Conservation (phyloP, 805 yeast species). For the Yamadazyma laniorum region DNA sequence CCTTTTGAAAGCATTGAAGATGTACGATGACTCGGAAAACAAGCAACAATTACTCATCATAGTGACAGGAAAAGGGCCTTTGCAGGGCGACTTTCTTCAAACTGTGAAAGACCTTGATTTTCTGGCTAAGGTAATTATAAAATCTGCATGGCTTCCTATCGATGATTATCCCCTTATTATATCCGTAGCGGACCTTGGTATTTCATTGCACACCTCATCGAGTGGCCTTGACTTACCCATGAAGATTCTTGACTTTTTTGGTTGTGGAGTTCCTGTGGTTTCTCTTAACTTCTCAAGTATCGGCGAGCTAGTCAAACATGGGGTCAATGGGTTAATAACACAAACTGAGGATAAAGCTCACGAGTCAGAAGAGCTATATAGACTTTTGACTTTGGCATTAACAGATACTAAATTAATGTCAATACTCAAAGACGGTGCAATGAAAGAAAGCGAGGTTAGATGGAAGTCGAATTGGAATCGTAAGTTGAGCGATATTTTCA, state of each 20-base stretch:
- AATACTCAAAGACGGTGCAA: conserved; percentile 64
- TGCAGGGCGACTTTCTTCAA: conserved; percentile 51
- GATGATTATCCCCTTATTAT: conserved; percentile 79
- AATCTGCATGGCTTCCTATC: conserved; percentile 71
- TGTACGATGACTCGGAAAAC: conserved; percentile 45
- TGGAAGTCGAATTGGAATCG: conserved; percentile 78
- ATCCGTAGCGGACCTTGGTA: conserved; percentile 78
- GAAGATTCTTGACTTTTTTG: conserved; percentile 96
- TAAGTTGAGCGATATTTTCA: conserved; percentile 38
- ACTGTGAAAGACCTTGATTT: conserved; percentile 45
- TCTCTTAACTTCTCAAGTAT: conserved; percentile 76
- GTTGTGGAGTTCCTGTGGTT: conserved; percentile 90
- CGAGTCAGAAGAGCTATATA: conserved; percentile 23
- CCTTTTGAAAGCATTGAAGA: conserved; percentile 63
- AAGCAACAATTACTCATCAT: conserved; percentile 58
- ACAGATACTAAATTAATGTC: conserved; percentile 30
- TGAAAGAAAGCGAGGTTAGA: conserved; percentile 59
- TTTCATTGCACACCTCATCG: conserved; percentile 87
- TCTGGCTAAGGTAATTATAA: conserved; percentile 52
- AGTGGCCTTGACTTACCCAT: conserved; percentile 95
- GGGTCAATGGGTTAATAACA: conserved; percentile 61
- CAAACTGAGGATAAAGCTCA: not conserved
- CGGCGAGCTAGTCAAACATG: conserved; percentile 68
- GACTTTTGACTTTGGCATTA: conserved; percentile 26
- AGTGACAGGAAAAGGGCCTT: conserved; percentile 98